Evolutionary conservation across 257 asterid species (phyloP), one percentile per base, ranked within the genome.

Genomic region (Przewalskia tangutica): DNA sequence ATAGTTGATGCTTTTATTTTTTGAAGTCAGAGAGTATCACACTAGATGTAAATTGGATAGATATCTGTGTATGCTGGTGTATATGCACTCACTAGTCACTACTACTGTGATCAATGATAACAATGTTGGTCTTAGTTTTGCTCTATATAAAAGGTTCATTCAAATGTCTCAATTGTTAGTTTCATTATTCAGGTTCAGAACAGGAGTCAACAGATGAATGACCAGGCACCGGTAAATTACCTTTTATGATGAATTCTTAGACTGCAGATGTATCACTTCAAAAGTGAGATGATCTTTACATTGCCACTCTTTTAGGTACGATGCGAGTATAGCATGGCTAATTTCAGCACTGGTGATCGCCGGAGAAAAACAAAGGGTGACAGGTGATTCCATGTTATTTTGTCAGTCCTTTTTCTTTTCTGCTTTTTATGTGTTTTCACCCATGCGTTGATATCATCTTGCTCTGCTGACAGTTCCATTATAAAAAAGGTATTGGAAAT

Each of bases 271-370:
- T 60, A 13, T 65, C 54, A 53, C 44, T 34, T 71, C 14, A 53
- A 46, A 20, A 6, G 38, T 51, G 34, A 44, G 66, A 55, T 70
- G 59, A n/a, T 70, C n/a, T 79, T 58, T 48, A 7, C 77, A 2
- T 83, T 44, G 27, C 11, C 44, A 6, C 38, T 38, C 46, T 54
- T 75, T 54, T 17, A 95, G 99, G 96, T 96, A 8, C 97, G 98
- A 3, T 94, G 99, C 23, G 99, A 94, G 88, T 96, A 96, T 85
- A 92, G 98, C 90, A 96, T 96, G 99, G 99, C 98, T 77, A 96
- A 94, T 86, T 96, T 96, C 89, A 94, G 99, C 81, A 92, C 98
- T 14, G 99, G 99, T 78, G 98, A 94, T 88, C 93, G 98, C 79
- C 89, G 84, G 93, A 94, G 97, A 85, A 93, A 88, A 85, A 97